A percentile compares a stretch with the other conserved stretches of the same genome.
Evolutionary conservation across 2,329 filamentous ascomycete species (phyloP).

Genomic region (Lachnellula arida): DNA sequence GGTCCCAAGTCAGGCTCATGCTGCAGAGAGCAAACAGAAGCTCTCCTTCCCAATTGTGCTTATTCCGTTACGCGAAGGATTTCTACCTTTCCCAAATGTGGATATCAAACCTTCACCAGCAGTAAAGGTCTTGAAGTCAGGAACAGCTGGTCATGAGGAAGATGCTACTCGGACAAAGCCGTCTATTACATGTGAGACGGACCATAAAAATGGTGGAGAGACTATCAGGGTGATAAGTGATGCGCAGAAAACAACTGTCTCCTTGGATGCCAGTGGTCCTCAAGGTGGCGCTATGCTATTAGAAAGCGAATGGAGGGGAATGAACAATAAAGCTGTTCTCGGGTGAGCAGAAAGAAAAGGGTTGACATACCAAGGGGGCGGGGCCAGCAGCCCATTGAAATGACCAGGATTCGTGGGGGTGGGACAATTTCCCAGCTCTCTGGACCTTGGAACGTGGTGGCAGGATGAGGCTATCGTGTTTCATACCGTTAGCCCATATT

Average conservation of each 20-base stretch:
- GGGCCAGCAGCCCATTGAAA: background rate
- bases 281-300: slow-evolving; percentile 63
- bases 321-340: slow-evolving; percentile 10
- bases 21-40: slow-evolving; percentile 41
- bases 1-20: slow-evolving; percentile 44
- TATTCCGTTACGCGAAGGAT: slow-evolving; percentile 74
- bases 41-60: slow-evolving; percentile 63
- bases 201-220: slow-evolving; percentile 74
- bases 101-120: slow-evolving; percentile 64
- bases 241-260: slow-evolving; percentile 67
- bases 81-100: slow-evolving; percentile 70
- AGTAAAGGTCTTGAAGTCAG: slow-evolving; percentile 19
- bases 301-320: slow-evolving; percentile 47
- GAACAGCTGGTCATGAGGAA: slow-evolving; percentile 16
- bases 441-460: background rate
- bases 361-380: background rate
- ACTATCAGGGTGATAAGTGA: slow-evolving; percentile 70
- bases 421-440: background rate
- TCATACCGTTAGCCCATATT: no score
- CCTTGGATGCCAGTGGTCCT: slow-evolving; percentile 61
- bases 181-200: slow-evolving; percentile 63
- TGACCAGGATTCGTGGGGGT: background rate
- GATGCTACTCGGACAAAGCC: slow-evolving; percentile 17
- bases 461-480: background rate
- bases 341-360: slow-evolving; percentile 2